Evolutionary conservation across 108 stramenopile species (phyloP).

Genomic region (Nannochloropsis salina): DNA sequence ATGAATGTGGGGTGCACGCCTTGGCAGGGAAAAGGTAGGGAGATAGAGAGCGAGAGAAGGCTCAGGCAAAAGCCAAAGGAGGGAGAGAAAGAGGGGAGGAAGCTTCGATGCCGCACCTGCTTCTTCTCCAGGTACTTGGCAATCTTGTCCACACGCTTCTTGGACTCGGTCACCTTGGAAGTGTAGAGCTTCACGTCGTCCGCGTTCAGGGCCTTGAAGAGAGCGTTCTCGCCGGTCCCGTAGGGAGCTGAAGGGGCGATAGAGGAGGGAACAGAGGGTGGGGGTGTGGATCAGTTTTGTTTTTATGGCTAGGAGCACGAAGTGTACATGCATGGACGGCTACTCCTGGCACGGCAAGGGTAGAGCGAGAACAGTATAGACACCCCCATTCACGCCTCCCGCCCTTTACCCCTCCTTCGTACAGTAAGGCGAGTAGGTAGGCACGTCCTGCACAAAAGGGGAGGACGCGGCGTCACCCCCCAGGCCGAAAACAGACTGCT

Average conservation of each 20-base stretch:
- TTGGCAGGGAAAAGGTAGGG: background rate
- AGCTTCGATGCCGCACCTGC: background rate
- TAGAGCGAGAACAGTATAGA: too few species aligned
- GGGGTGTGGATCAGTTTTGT: background rate
- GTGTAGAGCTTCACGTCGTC: background rate
- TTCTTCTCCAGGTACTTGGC: slow-evolving; percentile 16
- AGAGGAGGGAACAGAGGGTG: background rate
- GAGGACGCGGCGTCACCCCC: background rate
- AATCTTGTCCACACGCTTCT: slow-evolving; percentile 7
- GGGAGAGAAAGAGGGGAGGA: background rate
- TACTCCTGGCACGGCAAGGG: too few species aligned
- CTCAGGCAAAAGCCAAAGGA: background rate
- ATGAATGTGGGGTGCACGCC: background rate
- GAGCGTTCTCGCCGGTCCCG: background rate
- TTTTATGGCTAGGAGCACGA: too few species aligned
- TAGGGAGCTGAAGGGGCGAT: background rate
- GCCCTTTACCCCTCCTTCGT: background rate
- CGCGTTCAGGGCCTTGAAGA: background rate
- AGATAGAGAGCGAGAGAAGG: background rate
- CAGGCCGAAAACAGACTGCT: background rate
- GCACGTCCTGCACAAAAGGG: background rate
- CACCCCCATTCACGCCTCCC: background rate
- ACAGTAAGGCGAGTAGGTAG: slow-evolving; percentile 10
- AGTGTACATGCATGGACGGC: too few species aligned
- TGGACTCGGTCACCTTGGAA: background rate